Evolutionary conservation across 352 stramenopile species (phyloP), one percentile per base, ranked within the genome.

Genomic region (Phytophthora hibernalis): DNA sequence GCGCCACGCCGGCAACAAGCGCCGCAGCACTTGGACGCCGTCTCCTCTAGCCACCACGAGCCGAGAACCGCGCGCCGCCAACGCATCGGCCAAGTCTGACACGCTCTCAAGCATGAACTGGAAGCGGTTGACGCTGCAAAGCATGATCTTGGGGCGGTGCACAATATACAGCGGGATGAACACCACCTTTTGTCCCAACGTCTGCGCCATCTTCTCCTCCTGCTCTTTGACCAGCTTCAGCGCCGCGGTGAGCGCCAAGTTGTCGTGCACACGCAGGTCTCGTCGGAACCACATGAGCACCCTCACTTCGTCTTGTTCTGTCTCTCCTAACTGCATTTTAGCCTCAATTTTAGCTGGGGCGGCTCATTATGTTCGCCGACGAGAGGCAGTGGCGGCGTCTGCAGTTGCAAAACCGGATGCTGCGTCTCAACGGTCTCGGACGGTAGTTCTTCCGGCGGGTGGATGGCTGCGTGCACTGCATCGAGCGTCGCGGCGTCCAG

Each of bases 211-310:
- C 16, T 38, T 28, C 28, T 68, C 31, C 20, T 69, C 20, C 30
- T 70, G 47, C 10, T 61, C 45, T 11, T 71, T 58, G 24, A 82
- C 52, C 37, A 75, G 69, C 26, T 87, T 42, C 42, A 94, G 76
- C 33, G 93, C 92, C 26, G 85, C 80, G 10, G 94, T 47, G 16
- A 99, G 78, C 48, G 90, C 89, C 24, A 97, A 85, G 77, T 99
- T 99, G 79, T 99, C 97, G 74, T 99, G 93, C 40, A 99, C 75
- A 44, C 97, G 82, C 54, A 99, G 77, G 51, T 97, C 95, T 65
- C 98, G 98, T 8, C 97, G 90, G 69, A 99, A 99, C 96, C 97
- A 99, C 45, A 93, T 57, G 48, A 93, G 73, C 30, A 76, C 60
- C 11, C 84, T 69, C 57, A 84, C 93, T 10, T 61, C 61, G 0